phyloP scores from a whole-genome alignment of 2,329 filamentous ascomycete genomes.

The Alternaria alternata region DNA sequence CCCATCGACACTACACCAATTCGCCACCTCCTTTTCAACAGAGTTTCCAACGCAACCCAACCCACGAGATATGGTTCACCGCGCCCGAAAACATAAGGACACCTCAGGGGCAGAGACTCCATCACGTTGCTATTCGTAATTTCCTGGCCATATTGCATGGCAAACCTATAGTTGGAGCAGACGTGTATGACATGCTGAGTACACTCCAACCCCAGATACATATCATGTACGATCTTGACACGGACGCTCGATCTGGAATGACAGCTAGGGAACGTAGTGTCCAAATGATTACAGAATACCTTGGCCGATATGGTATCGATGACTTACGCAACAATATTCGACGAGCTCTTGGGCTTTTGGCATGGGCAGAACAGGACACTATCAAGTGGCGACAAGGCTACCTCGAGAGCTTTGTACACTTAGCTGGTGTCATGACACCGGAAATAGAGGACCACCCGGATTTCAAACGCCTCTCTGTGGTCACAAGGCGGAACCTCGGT shows the following conservation, averaged over 20 bases:
- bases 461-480: slow-evolving; percentile 66
- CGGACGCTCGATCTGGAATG: slow-evolving; percentile 30
- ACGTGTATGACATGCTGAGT: slow-evolving; percentile 68
- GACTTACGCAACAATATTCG: slow-evolving; percentile 69
- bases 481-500: slow-evolving; percentile 70
- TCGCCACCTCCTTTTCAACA: slow-evolving; percentile 25
- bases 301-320: slow-evolving; percentile 67
- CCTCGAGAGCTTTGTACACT: slow-evolving; percentile 72
- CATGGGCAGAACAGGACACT: slow-evolving; percentile 70
- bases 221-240: slow-evolving; percentile 60
- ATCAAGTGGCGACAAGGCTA: slow-evolving; percentile 73
- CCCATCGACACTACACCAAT: slow-evolving; percentile 14
- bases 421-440: slow-evolving; percentile 65
- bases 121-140: slow-evolving; percentile 73
- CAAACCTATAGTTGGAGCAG: slow-evolving; percentile 70
- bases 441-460: slow-evolving; percentile 61
- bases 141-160: slow-evolving; percentile 72
- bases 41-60: slow-evolving; percentile 30
- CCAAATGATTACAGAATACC: slow-evolving; percentile 67
- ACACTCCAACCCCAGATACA: slow-evolving; percentile 70
- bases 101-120: slow-evolving; percentile 60
- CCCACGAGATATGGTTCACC: slow-evolving; percentile 67
- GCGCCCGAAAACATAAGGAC: slow-evolving; percentile 60
- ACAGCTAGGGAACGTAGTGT: slow-evolving; percentile 58
- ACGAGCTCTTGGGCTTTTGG: slow-evolving; percentile 67